These are phyloP conservation scores for Xylaria sp. DNA, from an alignment of 2,329 filamentous ascomycete species.

Conservation along the genomic window DNA sequence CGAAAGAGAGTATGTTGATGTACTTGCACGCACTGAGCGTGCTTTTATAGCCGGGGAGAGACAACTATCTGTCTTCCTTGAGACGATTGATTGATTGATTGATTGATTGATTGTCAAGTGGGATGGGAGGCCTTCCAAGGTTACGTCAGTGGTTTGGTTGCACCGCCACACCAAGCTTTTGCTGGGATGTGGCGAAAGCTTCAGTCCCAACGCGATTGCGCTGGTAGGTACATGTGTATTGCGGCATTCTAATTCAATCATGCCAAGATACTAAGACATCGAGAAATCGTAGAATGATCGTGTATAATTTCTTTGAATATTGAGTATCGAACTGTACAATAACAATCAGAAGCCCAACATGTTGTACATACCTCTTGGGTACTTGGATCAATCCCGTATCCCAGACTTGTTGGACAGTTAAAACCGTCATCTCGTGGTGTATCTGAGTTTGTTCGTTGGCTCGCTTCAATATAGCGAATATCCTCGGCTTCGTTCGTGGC, in stretches of 20 bases:
- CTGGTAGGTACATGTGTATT: neutral
- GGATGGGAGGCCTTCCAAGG: slow-evolving; percentile 20
- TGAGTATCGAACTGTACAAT: slow-evolving; percentile 26
- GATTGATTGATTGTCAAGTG: neutral
- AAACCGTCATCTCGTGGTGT: neutral
- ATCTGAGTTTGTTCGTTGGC: neutral
- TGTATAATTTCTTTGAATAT: neutral
- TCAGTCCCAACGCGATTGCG: too few species aligned
- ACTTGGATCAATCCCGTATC: neutral
- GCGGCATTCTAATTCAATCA: neutral
- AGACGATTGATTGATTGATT: too few species aligned
- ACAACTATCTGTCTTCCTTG: too few species aligned
- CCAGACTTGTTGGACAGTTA: slow-evolving; percentile 1
- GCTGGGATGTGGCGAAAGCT: slow-evolving; percentile 40
- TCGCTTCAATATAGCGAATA: neutral
- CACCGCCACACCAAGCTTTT: slow-evolving; percentile 33
- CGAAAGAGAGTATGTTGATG: neutral
- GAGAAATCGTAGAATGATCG: neutral
- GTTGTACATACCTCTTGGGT: neutral
- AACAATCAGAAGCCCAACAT: neutral
- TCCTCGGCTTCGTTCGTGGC: neutral
- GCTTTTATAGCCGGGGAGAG: neutral
- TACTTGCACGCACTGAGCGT: neutral
- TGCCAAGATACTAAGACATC: neutral
- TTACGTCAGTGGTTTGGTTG: slow-evolving; percentile 32